A percentile compares a stretch with the other conserved stretches of the same genome.
Conservation (phyloP, 2,329 filamentous ascomycete species). For the Hypoxylon rubiginosum region DNA sequence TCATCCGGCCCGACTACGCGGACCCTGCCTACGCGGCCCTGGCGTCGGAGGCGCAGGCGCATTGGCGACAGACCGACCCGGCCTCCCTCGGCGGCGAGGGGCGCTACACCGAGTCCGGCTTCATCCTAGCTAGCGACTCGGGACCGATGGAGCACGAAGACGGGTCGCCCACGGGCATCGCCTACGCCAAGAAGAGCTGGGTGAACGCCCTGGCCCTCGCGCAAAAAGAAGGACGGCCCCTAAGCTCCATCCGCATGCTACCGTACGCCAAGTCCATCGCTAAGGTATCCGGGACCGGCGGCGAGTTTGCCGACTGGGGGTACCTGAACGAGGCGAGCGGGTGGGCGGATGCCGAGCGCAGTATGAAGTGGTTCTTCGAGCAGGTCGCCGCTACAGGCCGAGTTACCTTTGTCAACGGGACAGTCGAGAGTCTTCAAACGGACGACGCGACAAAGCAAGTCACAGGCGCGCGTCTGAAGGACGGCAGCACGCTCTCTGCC, state of each 20-base stretch:
- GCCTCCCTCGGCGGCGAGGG: slow-evolving; percentile 73
- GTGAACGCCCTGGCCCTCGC: slow-evolving; percentile 70
- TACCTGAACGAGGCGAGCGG: slow-evolving; percentile 82
- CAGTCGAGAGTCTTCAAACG: slow-evolving; percentile 60
- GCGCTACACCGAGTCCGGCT: slow-evolving; percentile 78
- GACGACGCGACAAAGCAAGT: slow-evolving; percentile 54
- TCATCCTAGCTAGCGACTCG: slow-evolving; percentile 72
- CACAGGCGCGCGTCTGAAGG: slow-evolving; percentile 70
- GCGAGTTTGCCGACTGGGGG: slow-evolving; percentile 72
- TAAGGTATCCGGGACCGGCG: slow-evolving; percentile 61
- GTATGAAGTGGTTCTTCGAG: slow-evolving; percentile 74
- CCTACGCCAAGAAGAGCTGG: slow-evolving; percentile 72
- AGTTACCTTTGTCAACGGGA: slow-evolving; percentile 67
- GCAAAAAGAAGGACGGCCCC: slow-evolving; percentile 54
- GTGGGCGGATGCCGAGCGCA: slow-evolving; percentile 83
- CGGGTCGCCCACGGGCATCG: slow-evolving; percentile 61
- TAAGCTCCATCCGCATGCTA: slow-evolving; percentile 60
- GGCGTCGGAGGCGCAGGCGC: slow-evolving; percentile 75
- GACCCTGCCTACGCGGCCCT: slow-evolving; percentile 82
- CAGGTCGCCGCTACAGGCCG: slow-evolving; percentile 67
- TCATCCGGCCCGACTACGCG: slow-evolving; percentile 82
- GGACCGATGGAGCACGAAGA: slow-evolving; percentile 57
- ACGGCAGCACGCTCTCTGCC: slow-evolving; percentile 67
- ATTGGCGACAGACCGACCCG: slow-evolving; percentile 73
- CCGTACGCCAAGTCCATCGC: slow-evolving; percentile 61